A percentile compares a stretch with the other conserved stretches of the same genome.
Evolutionary conservation across 345 rosid species (phyloP).

Genomic region (Citrus maxima): DNA sequence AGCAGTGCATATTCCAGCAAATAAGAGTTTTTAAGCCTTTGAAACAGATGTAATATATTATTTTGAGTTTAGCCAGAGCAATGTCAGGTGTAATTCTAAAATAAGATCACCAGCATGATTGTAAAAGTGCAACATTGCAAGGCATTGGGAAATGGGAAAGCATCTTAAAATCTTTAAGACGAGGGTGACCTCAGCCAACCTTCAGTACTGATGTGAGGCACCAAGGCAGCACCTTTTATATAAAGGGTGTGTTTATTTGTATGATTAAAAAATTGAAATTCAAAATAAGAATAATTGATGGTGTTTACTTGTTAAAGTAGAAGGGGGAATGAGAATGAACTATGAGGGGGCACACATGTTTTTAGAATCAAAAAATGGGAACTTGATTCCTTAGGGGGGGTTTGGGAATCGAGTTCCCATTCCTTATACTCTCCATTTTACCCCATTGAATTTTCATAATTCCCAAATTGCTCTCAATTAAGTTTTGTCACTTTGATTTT

Average conservation of each 20-base stretch:
- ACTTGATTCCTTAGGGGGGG: too few species aligned
- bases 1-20: not conserved
- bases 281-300: fast-evolving
- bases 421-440: too few species aligned
- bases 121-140: not conserved
- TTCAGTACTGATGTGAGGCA: not conserved
- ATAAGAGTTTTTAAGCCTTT: not conserved
- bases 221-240: not conserved
- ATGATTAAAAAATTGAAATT: too few species aligned
- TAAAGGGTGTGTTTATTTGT: too few species aligned
- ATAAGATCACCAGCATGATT: not conserved
- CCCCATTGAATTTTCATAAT: too few species aligned
- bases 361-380: too few species aligned
- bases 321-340: fast-evolving
- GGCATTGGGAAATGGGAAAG: not conserved
- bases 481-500: too few species aligned
- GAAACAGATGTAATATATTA: not conserved
- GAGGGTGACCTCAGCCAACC: not conserved
- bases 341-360: too few species aligned
- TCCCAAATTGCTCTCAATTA: too few species aligned
- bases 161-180: not conserved
- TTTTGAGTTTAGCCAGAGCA: not conserved
- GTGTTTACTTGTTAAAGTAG: too few species aligned
- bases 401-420: too few species aligned
- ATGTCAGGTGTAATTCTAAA: not conserved